Evolutionary conservation across 192 early-diverging fungal genomes (phyloP).

Genomic region (Geranomyces michiganensis): DNA sequence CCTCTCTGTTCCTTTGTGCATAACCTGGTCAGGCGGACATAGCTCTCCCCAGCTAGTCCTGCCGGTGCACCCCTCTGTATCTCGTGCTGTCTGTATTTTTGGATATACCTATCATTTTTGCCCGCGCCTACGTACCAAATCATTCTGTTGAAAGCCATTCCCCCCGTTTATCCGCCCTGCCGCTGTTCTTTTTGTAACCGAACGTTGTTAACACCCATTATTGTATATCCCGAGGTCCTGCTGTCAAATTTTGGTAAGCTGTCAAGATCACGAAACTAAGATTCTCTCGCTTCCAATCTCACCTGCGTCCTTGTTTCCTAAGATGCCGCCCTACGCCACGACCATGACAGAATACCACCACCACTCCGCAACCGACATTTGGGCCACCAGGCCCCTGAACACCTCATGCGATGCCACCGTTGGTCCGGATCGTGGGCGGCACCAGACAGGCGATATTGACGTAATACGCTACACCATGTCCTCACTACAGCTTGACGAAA

Average conservation of each 20-base stretch:
- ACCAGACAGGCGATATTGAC: constrained; percentile 23
- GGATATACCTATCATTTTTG: neutral
- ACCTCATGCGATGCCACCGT: neutral
- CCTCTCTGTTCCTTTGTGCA: neutral
- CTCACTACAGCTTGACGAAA: constrained; percentile 18
- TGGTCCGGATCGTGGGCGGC: neutral
- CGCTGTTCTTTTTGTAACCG: too few relatives aligned
- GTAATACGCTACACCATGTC: constrained; percentile 27
- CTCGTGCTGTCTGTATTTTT: constrained; percentile 7
- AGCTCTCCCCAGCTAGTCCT: neutral
- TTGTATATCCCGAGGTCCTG: neutral
- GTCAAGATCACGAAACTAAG: neutral
- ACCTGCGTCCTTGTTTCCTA: neutral
- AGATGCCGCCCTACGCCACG: constrained; percentile 6
- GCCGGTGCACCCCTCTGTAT: neutral
- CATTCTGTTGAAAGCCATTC: too few relatives aligned
- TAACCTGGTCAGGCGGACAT: neutral
- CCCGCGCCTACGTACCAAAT: too few relatives aligned
- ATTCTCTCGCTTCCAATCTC: neutral
- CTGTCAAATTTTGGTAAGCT: constrained; percentile 12
- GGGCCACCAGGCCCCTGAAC: neutral
- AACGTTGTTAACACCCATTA: too few relatives aligned
- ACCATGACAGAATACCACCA: constrained; percentile 27
- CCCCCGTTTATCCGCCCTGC: too few relatives aligned
- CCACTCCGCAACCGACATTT: constrained; percentile 14